These are phyloP conservation scores for Plasmodium ovale DNA, from an alignment of 169 alveolate genomes.

Conservation along the genomic window DNA sequence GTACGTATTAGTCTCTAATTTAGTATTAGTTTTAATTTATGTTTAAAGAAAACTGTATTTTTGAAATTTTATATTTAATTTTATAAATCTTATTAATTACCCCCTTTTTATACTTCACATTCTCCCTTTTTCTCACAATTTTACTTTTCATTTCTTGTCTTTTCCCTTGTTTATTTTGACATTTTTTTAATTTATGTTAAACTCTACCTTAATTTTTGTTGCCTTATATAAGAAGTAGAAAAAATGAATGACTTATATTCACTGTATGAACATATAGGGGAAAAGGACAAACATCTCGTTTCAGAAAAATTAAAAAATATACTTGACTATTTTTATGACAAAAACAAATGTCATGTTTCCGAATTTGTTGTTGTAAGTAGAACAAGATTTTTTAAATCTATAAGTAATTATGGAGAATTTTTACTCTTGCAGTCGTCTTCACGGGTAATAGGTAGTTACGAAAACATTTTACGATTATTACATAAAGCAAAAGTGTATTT, in stretches of 20 bases:
- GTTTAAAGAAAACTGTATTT: constrained; percentile 23
- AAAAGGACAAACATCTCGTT: constrained; percentile 44
- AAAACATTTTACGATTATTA: constrained; percentile 51
- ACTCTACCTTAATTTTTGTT: neutral
- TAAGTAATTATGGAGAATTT: constrained; percentile 74
- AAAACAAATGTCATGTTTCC: constrained; percentile 55
- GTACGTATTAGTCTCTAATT: constrained; percentile 7
- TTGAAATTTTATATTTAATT: constrained; percentile 12
- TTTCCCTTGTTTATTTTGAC: constrained; percentile 13
- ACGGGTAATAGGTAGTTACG: constrained; percentile 67
- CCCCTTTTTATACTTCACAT: neutral
- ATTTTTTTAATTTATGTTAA: neutral
- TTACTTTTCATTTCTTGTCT: neutral
- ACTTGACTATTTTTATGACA: constrained; percentile 44
- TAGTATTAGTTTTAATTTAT: constrained; percentile 38
- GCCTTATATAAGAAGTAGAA: constrained; percentile 3
- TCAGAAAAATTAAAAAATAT: constrained; percentile 67
- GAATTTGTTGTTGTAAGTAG: constrained; percentile 77
- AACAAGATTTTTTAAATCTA: constrained; percentile 64
- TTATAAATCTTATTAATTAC: constrained; percentile 23
- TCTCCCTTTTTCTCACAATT: neutral
- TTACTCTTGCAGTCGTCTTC: constrained; percentile 69
- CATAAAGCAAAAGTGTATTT: constrained; percentile 65
- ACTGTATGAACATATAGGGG: constrained; percentile 65
- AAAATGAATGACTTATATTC: constrained; percentile 71